Conservation (phyloP, 1,139 yeast genomes). For the Sugiyamaella novakii region DNA sequence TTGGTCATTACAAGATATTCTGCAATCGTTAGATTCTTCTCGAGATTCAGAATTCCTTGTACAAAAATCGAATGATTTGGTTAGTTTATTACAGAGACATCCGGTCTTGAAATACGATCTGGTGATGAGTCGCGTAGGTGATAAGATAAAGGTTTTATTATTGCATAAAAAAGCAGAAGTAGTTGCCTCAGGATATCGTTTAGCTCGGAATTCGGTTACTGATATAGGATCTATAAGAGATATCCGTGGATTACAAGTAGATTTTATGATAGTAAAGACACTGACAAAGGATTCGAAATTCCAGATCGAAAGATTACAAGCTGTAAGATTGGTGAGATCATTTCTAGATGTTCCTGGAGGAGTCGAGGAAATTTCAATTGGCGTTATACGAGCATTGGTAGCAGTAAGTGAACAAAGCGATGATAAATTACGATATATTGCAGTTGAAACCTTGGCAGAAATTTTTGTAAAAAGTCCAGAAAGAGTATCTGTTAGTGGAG, state of each 20-base stretch:
- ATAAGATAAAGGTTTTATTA: conserved; percentile 61
- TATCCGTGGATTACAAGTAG: conserved; percentile 54
- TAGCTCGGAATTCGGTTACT: conserved; percentile 65
- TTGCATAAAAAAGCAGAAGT: conserved; percentile 62
- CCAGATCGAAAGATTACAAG: conserved; percentile 74
- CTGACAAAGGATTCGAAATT: conserved; percentile 57
- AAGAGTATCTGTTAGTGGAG: conserved; percentile 63
- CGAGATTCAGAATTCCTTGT: conserved; percentile 54
- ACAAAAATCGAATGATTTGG: conserved; percentile 64
- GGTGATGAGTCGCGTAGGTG: conserved; percentile 61
- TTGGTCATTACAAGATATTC: conserved; percentile 52
- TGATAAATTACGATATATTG: conserved; percentile 56
- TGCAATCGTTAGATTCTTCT: conserved; percentile 52
- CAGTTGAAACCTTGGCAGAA: conserved; percentile 75
- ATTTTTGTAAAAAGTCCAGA: conserved; percentile 62
- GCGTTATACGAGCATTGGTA: conserved; percentile 71
- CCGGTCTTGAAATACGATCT: conserved; percentile 69
- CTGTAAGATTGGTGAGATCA: conserved; percentile 67
- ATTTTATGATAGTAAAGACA: conserved; percentile 64
- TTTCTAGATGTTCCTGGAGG: conserved; percentile 64
- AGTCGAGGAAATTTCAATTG: conserved; percentile 57
- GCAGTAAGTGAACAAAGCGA: conserved; percentile 67
- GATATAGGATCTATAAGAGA: conserved; percentile 53
- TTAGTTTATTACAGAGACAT: conserved; percentile 55
- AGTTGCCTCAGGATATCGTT: conserved; percentile 72